Evolutionary conservation across 176 grass and related monocot genomes (phyloP).

Genomic region (Cenchrus fungigraminus): DNA sequence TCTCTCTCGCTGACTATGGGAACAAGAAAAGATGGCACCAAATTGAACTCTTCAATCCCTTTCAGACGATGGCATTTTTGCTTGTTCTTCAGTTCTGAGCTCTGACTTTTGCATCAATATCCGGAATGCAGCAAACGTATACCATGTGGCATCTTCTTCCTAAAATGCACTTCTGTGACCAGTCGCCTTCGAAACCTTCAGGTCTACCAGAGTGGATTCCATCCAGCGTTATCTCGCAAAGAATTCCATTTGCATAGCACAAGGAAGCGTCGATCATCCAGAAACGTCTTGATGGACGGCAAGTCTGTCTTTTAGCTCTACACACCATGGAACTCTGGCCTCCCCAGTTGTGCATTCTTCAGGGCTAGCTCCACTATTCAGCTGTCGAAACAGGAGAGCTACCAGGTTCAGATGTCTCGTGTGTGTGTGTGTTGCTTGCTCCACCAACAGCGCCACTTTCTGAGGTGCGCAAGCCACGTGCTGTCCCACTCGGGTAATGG

Average conservation of each 20-base stretch:
- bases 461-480: not conserved
- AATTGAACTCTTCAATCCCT: not conserved
- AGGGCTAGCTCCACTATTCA: not conserved
- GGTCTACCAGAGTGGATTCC: constrained; percentile 23
- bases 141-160: constrained; percentile 1
- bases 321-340: not conserved
- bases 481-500: constrained; percentile 26
- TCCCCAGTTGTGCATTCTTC: not conserved
- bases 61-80: not conserved
- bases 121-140: not conserved
- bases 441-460: constrained; percentile 24
- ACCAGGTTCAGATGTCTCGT: not conserved
- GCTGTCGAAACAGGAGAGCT: not conserved
- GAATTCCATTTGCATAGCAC: constrained; percentile 4
- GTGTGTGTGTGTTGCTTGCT: not conserved
- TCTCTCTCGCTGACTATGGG: not conserved
- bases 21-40: not conserved
- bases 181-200: not conserved
- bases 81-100: not conserved
- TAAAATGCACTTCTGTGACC: constrained; percentile 13
- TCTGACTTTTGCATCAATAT: not conserved
- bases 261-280: not conserved
- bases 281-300: constrained; percentile 28
- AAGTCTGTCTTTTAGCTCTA: not conserved
- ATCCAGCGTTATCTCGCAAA: constrained; percentile 13